These are phyloP conservation scores for Pestalotiopsis sp. DNA, from an alignment of 2,329 filamentous ascomycete genomes.

Conservation along the genomic window DNA sequence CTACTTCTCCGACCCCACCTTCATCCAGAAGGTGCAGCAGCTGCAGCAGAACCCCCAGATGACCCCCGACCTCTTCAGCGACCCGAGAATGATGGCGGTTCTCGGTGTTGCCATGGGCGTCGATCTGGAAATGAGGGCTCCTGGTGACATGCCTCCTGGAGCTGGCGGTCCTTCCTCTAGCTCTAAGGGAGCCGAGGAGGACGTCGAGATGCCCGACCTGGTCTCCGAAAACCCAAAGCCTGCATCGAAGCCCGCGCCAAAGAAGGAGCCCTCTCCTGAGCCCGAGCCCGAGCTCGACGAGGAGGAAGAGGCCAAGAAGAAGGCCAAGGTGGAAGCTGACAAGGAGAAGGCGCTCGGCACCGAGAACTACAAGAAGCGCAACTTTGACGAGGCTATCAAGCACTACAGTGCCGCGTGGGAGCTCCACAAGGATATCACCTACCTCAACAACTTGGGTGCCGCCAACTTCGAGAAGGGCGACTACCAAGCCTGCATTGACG, in stretches of 20 bases:
- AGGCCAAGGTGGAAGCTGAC: constrained; percentile 90
- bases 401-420: constrained; percentile 98
- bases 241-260: constrained; percentile 56
- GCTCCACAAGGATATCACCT: constrained; percentile 91
- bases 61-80: constrained; percentile 78
- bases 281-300: constrained; percentile 62
- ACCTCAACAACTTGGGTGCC: constrained; percentile 93
- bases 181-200: constrained; percentile 60
- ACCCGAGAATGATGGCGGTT: constrained; percentile 90
- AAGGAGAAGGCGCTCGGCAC: constrained; percentile 94
- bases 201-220: constrained; percentile 78
- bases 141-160: constrained; percentile 33
- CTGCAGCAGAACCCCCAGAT: constrained; percentile 79
- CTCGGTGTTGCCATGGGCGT: constrained; percentile 92
- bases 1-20: constrained; percentile 77
- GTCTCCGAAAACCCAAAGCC: constrained; percentile 38
- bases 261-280: constrained; percentile 56
- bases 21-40: constrained; percentile 86
- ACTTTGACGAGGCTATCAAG: constrained; percentile 91
- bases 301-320: constrained; percentile 79
- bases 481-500: constrained; percentile 81
- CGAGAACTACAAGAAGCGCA: constrained; percentile 95
- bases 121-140: constrained; percentile 71
- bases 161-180: constrained; percentile 28
- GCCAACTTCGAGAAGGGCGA: constrained; percentile 97